These are phyloP conservation scores for Erodium texanum DNA, from an alignment of 441 rosid species.

Conservation along the genomic window DNA sequence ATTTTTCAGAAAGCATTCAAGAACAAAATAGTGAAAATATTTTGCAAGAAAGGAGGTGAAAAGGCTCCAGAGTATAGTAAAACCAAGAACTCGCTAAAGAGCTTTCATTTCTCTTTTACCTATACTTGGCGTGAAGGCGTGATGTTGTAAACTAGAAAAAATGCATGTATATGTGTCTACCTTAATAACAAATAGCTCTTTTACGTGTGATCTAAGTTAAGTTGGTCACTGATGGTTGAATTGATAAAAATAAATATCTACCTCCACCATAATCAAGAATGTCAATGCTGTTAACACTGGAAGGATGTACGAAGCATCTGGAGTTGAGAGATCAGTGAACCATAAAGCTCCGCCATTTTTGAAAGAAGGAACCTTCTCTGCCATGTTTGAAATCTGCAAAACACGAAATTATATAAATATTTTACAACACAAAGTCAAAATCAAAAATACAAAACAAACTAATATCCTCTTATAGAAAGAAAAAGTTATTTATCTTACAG, in stretches of 20 bases:
- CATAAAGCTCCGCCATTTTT: constrained; percentile 75
- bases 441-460: constrained; percentile 10
- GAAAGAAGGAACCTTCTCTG: constrained; percentile 90
- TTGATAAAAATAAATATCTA: constrained; percentile 21
- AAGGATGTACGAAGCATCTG: constrained; percentile 56
- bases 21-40: no score
- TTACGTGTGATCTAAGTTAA: no score
- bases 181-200: no score
- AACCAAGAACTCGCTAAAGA: no score
- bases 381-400: constrained; percentile 68
- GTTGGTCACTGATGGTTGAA: not conserved
- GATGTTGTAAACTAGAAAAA: no score
- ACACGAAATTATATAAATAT: not conserved
- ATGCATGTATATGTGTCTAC: no score
- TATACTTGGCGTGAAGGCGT: no score
- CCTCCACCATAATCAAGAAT: constrained; percentile 82
- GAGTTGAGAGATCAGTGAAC: constrained; percentile 69
- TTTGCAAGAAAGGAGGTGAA: no score
- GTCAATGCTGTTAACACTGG: constrained; percentile 60
- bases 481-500: constrained; percentile 38
- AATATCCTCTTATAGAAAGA: not conserved
- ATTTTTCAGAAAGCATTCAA: no score
- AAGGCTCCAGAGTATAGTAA: no score
- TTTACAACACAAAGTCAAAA: constrained; percentile 7
- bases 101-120: no score